Base-by-base conservation (phyloP, 2,329 filamentous ascomycete genomes). In the Rutstroemia sp. region DNA sequence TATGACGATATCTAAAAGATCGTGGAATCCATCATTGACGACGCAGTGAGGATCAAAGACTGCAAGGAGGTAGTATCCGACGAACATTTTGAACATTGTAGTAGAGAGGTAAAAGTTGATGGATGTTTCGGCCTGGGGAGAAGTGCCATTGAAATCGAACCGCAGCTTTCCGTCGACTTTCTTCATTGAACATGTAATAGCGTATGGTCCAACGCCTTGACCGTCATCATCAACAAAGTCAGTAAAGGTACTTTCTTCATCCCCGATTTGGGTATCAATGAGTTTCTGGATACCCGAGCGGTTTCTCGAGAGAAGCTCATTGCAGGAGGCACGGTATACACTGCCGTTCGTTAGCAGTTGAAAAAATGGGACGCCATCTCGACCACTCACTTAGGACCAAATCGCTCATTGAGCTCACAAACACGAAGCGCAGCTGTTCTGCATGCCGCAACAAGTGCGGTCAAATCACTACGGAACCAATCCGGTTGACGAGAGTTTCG, bases 101-200 rank as follows among this genome's bases (percentile, higher is more conserved):
- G 47, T 14, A 5, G 51, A 54, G 14, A 54, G 44, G 30, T 40
- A 54, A 10, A 54, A 54, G 14, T 54, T 54, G 4, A 54, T 54
- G 12, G 44, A 38, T 48, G 51, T 53, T 48, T 39, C 44, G 4
- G 44, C 51, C 39, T 54, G 30, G 3, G 44, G 51, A 27, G 30
- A 54, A 48, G 44, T 48, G 30, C 42, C 44, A n/a, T 25, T 39
- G 21, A 54, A 54, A 16, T 48, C 34, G 7, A 54, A 54, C 5
- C 45, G 19, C 2, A 54, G 30, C 40, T 54, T 54, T 16, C 30
- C 44, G 14, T 48, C 30, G 5, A 14, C 8, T 6, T 54, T 54
- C 46, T 40, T 54, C 42, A 48, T 47, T 3, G 21, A 54, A 40
- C 40, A 53, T 2, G 40, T 48, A 14, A 40, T 54, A 12, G 51